These are phyloP conservation scores for Pseudogymnoascus sp. DNA, from an alignment of 2,329 filamentous ascomycete genomes.

Conservation along the genomic window DNA sequence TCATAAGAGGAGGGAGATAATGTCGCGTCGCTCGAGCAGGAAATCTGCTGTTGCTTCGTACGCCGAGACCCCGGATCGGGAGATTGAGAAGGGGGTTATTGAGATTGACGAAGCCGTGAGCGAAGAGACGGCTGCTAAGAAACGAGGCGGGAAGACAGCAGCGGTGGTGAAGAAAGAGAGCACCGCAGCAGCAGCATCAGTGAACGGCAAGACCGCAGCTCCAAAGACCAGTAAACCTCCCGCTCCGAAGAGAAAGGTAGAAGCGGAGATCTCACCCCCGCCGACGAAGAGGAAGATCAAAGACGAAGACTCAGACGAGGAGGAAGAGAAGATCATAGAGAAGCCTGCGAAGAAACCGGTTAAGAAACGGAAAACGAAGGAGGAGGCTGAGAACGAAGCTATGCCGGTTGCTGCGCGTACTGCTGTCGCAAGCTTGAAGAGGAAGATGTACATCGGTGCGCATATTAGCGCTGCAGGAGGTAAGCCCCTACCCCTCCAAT, in stretches of 20 bases:
- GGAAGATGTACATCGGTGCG: constrained; percentile 75
- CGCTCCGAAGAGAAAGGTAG: not conserved
- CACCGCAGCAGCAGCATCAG: not conserved
- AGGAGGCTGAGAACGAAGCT: constrained; percentile 45
- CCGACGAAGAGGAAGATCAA: constrained; percentile 17
- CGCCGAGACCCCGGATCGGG: constrained; percentile 10
- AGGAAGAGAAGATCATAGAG: constrained; percentile 18
- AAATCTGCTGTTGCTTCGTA: constrained; percentile 13
- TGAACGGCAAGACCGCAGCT: not conserved
- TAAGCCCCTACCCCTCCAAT: constrained; percentile 29
- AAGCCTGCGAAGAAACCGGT: constrained; percentile 19
- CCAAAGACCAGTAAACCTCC: not conserved
- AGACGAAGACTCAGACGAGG: constrained; percentile 23
- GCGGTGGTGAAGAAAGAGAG: constrained; percentile 14
- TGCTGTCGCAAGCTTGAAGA: constrained; percentile 51
- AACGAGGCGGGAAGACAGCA: constrained; percentile 12
- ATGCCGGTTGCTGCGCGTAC: constrained; percentile 66
- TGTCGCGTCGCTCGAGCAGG: constrained; percentile 23
- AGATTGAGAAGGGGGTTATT: constrained; percentile 14
- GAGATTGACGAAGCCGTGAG: constrained; percentile 12
- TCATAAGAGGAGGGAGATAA: constrained; percentile 3
- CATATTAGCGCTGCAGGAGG: constrained; percentile 88
- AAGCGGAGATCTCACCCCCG: not conserved
- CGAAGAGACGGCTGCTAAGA: constrained; percentile 8
- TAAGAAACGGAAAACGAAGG: constrained; percentile 46